Base-by-base conservation (phyloP, 2,329 filamentous ascomycete genomes). In the Colletotrichum cuscutae region DNA sequence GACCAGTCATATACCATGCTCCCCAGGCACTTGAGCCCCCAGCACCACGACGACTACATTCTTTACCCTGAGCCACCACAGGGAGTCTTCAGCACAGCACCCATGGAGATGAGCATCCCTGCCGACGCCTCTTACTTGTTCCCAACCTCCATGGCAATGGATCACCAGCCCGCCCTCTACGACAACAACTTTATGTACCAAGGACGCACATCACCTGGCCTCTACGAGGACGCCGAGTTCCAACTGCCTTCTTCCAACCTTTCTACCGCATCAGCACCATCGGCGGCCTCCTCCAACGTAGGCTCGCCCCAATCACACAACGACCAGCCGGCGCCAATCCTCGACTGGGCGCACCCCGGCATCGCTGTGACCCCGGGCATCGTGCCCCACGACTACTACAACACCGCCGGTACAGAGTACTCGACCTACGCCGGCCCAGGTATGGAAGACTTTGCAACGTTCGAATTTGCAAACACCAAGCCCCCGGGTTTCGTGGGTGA, bases 301-400 rank as follows among this genome's bases (percentile, higher is more conserved):
- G 91, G 91, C 69, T 94, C 92, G 26, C 92, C 92, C 30, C 89
- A 90, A 77, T 91, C 91, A 1, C 87, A 89, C 75, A 87, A 89
- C 77, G 87, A 88, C 68, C 89, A 89, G 76, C 82, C 88, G 75
- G 89, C 89, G 73, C 84, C 85, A 77, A 86, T 89, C 63, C 85
- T 90, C 58, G 89, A 91, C 72, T 93, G 91, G 89, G 81, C 86
- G 72, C 80, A 84, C 72, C 82, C 88, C 64, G 87, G 87, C 65
- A 83, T 93, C 46, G 89, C 87, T 63, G 85, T 93, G 68, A 89
- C 88, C 76, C 91, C 92, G 35, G 84, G 86, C 78, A 93, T 94
- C 74, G 89, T 93, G 63, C 86, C 88, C 76, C 85, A 88, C 72
- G 84, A 86, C 78, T 85, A 86, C 71, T 88, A 88, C 79, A 86